Conservation (phyloP, 2,329 filamentous ascomycete genomes). For the Epichloe glyceriae region DNA sequence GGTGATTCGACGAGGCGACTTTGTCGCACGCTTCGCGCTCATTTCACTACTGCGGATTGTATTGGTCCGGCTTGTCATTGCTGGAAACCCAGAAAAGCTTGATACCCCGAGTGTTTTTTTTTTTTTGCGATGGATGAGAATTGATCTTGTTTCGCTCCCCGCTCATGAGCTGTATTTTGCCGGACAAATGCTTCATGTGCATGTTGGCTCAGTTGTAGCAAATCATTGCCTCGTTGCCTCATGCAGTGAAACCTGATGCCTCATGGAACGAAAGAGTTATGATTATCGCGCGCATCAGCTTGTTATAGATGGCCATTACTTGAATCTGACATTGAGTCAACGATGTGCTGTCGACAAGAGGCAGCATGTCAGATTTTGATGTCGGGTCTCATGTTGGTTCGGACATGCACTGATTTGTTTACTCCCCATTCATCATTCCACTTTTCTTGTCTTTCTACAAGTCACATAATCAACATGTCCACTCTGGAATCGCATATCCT, state of each 20-base stretch:
- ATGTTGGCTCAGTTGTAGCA: neutral
- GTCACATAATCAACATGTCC: neutral
- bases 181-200: neutral
- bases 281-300: neutral
- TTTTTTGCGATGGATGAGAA: conserved; percentile 3
- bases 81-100: conserved; percentile 16
- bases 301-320: neutral
- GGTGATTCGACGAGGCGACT: conserved; percentile 12
- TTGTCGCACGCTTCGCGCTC: conserved; percentile 6
- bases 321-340: neutral
- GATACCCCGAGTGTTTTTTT: conserved; percentile 22
- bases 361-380: neutral
- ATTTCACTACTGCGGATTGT: neutral
- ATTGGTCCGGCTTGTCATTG: conserved; percentile 3
- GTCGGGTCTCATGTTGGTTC: neutral
- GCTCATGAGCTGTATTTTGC: neutral
- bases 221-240: neutral
- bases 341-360: neutral
- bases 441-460: neutral
- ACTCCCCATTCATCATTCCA: neutral
- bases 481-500: neutral
- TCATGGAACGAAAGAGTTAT: neutral
- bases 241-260: neutral
- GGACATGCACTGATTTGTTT: neutral
- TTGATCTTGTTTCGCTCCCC: neutral